Base-by-base conservation (phyloP, 2,329 filamentous ascomycete species). In the Trichoderma atrobrunneum region DNA sequence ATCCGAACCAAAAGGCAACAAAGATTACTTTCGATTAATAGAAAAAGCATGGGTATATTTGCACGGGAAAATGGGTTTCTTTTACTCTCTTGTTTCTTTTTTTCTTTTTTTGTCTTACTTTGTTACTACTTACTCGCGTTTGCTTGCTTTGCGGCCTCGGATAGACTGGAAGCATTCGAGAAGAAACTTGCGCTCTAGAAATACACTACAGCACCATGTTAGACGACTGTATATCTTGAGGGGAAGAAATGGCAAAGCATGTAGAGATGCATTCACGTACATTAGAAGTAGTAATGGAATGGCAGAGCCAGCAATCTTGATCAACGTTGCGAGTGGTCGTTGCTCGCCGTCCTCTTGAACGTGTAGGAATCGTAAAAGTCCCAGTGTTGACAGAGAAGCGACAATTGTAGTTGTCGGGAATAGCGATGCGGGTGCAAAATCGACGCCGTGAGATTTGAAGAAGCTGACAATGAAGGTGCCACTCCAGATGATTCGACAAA, bases 21-120 rank as follows among this genome's bases (percentile, higher is more conserved):
- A 98, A 97, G 87, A 97, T 98, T 80, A 95, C 90, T 61, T 98
- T 98, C 84, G 94, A 97, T 78, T 88, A 81, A 73, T 72, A 67
- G 18, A 43, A 60, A 43, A 48, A 48, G 66, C 66, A 69, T 69
- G 56, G 56, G 66, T 69, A 69, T 48, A 24, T 51, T 32, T 60
- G 34, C n/a, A 60, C 30, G 39, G 65, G 54, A 51, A 48, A 61
- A 51, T 70, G 60, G 61, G 68, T 70, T 30, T 62, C 62, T 32
- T 60, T 51, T 66, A 72, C 54, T 61, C 7, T 71, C 21, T 56
- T 36, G 24, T 59, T 18, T 36, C 56, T 51, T 54, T 8, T 51
- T 7, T 34, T 7, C 34, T 30, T 4, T 69, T 64, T 39, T 32
- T 43, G n/a, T 43, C 21, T 63, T 63, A 72, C 79, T 74, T 73